Conservation (phyloP, 2,329 filamentous ascomycete genomes). For the Penicillium sp. region DNA sequence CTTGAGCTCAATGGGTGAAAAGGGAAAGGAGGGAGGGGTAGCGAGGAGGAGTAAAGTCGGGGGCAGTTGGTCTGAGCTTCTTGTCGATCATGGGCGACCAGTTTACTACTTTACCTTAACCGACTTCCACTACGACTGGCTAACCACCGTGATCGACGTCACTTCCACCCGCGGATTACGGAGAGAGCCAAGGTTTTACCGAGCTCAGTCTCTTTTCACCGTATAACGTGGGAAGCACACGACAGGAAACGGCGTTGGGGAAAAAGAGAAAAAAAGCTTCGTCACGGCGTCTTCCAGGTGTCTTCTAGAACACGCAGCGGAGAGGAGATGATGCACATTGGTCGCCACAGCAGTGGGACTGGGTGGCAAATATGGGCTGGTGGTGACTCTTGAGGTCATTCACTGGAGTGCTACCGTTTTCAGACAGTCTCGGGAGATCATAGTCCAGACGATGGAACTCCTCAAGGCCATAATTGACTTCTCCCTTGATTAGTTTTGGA, state of each 20-base stretch:
- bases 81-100: constrained; percentile 16
- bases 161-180: constrained; percentile 4
- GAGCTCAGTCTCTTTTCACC: not conserved
- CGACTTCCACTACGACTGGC: not conserved
- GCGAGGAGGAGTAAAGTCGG: constrained; percentile 19
- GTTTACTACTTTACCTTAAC: not conserved
- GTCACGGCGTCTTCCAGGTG: constrained; percentile 29
- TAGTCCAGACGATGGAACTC: not conserved
- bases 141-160: constrained; percentile 19
- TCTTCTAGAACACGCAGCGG: constrained; percentile 34
- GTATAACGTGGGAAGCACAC: not conserved
- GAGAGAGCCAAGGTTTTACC: not conserved
- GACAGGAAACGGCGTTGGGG: not conserved
- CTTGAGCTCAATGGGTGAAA: not conserved
- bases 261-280: constrained; percentile 21
- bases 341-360: constrained; percentile 10
- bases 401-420: not conserved
- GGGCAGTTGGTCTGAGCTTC: constrained; percentile 23
- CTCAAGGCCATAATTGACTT: not conserved
- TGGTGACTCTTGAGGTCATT: constrained; percentile 4
- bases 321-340: constrained; percentile 6
- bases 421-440: not conserved
- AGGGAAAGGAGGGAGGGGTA: not conserved
- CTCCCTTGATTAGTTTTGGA: not conserved
- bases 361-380: not conserved